phyloP scores from a whole-genome alignment of 139 green algal species.

The Choricystis sp. region DNA sequence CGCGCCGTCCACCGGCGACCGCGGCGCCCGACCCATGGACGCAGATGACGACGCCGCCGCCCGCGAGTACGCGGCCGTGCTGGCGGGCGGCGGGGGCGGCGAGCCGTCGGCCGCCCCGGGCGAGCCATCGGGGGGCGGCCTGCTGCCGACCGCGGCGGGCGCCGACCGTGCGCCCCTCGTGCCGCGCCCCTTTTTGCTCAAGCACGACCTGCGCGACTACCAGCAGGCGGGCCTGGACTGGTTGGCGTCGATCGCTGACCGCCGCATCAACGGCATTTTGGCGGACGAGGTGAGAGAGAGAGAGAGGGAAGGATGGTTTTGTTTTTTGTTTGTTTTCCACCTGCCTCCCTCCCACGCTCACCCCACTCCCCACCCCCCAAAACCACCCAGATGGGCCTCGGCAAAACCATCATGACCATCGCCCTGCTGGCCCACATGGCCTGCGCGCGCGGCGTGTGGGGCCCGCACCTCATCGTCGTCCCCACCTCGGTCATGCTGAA shows the following conservation, averaged over 20 bases:
- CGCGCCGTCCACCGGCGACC: too few relatives aligned
- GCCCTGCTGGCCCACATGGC: constrained; percentile 79
- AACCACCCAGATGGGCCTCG: constrained; percentile 49
- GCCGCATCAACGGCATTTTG: constrained; percentile 87
- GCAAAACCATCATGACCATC: constrained; percentile 97
- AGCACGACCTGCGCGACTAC: constrained; percentile 79
- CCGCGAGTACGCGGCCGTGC: not conserved
- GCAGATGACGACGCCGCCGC: not conserved
- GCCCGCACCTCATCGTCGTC: constrained; percentile 95
- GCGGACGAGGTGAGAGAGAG: constrained; percentile 72
- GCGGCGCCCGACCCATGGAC: too few relatives aligned
- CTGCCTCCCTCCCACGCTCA: not conserved
- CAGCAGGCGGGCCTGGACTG: constrained; percentile 94
- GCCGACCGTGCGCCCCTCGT: not conserved
- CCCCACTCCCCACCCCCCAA: too few relatives aligned
- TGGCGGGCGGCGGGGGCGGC: not conserved
- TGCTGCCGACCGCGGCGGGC: not conserved
- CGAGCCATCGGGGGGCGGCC: too few relatives aligned
- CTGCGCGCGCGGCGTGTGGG: constrained; percentile 68
- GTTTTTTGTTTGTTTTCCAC: not conserved
- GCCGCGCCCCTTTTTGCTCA: constrained; percentile 82
- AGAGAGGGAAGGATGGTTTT: not conserved
- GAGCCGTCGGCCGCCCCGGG: too few relatives aligned
- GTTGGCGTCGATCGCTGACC: constrained; percentile 85
- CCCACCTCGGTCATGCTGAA: constrained; percentile 96